These are phyloP conservation scores for Anthoceros angustus DNA, from an alignment of 225 moss, liverwort and hornwort genomes.

Conservation along the genomic window DNA sequence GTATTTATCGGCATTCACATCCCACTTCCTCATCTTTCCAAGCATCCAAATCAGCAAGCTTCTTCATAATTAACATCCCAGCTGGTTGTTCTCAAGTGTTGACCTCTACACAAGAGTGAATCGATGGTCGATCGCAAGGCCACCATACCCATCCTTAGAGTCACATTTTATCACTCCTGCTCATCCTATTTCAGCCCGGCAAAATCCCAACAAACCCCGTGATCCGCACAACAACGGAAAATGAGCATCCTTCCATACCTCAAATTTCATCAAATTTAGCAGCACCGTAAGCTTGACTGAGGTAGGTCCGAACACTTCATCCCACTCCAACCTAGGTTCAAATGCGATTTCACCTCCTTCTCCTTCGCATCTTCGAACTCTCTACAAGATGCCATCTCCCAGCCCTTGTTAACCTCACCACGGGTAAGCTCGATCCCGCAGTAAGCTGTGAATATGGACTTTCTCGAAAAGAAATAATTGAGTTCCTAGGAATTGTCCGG, in stretches of 20 bases:
- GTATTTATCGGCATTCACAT: conserved; percentile 51
- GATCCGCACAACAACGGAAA: background rate
- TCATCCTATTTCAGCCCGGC: background rate
- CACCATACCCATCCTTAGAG: background rate
- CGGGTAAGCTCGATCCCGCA: too few relatives aligned
- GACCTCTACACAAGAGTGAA: conserved; percentile 63
- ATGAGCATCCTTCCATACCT: conserved; percentile 49
- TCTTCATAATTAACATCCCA: conserved; percentile 40
- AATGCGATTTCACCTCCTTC: too few relatives aligned
- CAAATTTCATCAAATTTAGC: conserved; percentile 51
- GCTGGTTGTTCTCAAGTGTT: conserved; percentile 53
- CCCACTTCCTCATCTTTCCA: conserved; percentile 14
- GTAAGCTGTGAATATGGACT: too few relatives aligned
- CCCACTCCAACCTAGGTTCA: conserved; percentile 55
- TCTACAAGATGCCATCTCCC: too few relatives aligned
- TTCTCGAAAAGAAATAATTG: too few relatives aligned
- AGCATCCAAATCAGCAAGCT: conserved; percentile 15
- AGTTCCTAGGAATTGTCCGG: too few relatives aligned
- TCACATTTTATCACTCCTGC: background rate
- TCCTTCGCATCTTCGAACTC: too few relatives aligned
- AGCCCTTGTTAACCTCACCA: too few relatives aligned
- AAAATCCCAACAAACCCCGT: conserved; percentile 9
- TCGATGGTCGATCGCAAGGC: conserved; percentile 57
- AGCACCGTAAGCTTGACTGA: conserved; percentile 47
- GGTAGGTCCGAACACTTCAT: conserved; percentile 44